Evolutionary conservation across 371 early-diverging fungal species (phyloP).

Genomic region (Choanephora cucurbitarum): DNA sequence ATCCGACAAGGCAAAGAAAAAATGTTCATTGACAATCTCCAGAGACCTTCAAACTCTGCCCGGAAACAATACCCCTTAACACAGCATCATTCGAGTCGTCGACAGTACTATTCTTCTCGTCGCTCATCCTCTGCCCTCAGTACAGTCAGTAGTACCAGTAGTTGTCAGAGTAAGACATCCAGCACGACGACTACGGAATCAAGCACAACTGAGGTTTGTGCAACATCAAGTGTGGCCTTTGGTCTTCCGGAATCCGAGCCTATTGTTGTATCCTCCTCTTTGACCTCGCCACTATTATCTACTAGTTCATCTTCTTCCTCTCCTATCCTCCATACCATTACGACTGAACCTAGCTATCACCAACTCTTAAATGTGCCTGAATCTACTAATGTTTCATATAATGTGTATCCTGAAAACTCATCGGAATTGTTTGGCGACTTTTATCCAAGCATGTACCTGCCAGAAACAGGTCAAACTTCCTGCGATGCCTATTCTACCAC

Average conservation of each 20-base stretch:
- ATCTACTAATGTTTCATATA: slow-evolving; percentile 14
- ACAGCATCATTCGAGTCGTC: background rate
- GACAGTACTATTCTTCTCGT: slow-evolving; percentile 1
- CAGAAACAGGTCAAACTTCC: slow-evolving; percentile 14
- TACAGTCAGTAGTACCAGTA: background rate
- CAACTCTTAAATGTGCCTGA: slow-evolving; percentile 22
- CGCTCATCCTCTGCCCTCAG: slow-evolving; percentile 9
- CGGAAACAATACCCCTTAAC: slow-evolving; percentile 10
- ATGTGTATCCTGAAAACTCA: slow-evolving; percentile 19
- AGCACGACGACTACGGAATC: background rate
- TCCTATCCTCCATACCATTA: slow-evolving; percentile 8
- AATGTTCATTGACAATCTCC: slow-evolving; percentile 34
- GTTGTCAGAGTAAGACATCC: background rate
- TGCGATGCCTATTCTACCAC: slow-evolving; percentile 25
- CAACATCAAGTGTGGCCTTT: slow-evolving; percentile 3
- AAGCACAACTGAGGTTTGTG: background rate
- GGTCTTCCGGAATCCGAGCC: slow-evolving; percentile 20
- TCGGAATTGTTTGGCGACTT: slow-evolving; percentile 7
- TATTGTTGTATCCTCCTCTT: slow-evolving; percentile 11
- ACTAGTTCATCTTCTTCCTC: slow-evolving; percentile 11
- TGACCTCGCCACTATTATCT: background rate
- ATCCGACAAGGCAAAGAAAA: slow-evolving; percentile 50
- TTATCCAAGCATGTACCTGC: background rate
- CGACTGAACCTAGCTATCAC: slow-evolving; percentile 12
- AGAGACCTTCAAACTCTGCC: slow-evolving; percentile 13